phyloP scores from a whole-genome alignment of 148 eudicot genomes.

The Dianthus caryophyllus region DNA sequence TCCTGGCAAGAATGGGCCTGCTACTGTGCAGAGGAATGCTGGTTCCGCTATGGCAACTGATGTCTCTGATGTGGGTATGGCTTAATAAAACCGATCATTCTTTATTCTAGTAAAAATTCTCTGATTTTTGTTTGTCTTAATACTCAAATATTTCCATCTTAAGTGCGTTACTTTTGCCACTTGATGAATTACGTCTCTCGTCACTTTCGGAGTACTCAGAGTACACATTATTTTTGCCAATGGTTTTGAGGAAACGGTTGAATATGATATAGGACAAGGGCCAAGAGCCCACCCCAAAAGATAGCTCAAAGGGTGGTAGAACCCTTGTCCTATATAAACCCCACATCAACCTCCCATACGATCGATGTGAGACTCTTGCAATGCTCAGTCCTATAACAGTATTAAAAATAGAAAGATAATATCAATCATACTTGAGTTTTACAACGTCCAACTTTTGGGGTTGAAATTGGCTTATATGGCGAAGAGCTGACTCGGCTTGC shows the following conservation, averaged over 20 bases:
- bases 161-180: not conserved
- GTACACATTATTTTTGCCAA: no score
- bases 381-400: no score
- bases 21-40: slow-evolving; percentile 33
- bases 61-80: slow-evolving; percentile 74
- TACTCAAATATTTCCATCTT: not conserved
- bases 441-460: not conserved
- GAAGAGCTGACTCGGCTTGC: not conserved
- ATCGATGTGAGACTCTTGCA: no score
- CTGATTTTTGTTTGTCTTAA: not conserved
- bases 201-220: no score
- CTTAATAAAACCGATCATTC: not conserved
- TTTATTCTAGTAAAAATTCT: not conserved
- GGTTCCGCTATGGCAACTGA: slow-evolving; percentile 70
- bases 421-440: not conserved
- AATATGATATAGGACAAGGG: no score
- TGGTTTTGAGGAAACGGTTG: no score
- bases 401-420: no score
- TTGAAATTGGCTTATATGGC: not conserved
- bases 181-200: not conserved
- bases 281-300: no score
- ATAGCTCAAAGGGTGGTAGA: no score
- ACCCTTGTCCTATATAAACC: no score
- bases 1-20: slow-evolving; percentile 39
- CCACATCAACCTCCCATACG: no score